These are phyloP conservation scores for Tricholoma terreum DNA, from an alignment of 768 basidiomycete species.

Conservation along the genomic window DNA sequence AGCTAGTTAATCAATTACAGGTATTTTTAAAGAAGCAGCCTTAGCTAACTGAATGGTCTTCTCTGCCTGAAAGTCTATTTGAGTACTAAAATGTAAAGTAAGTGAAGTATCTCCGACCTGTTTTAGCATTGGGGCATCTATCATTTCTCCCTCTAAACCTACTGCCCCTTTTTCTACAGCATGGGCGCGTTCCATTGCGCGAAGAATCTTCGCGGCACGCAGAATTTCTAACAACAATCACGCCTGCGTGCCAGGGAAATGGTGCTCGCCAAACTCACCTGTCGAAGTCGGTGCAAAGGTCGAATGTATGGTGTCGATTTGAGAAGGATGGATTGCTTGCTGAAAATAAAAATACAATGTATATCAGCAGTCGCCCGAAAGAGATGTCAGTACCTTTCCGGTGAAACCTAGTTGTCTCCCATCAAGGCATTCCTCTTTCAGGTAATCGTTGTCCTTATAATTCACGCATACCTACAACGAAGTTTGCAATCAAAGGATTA, in stretches of 20 bases:
- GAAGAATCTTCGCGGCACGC: constrained; percentile 71
- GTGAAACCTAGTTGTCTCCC: constrained; percentile 82
- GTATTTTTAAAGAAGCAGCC: constrained; percentile 54
- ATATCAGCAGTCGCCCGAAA: neutral
- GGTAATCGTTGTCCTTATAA: constrained; percentile 67
- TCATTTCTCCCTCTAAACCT: constrained; percentile 81
- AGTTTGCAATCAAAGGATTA: neutral
- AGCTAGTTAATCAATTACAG: constrained; percentile 14
- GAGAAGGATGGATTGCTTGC: constrained; percentile 94
- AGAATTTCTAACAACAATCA: constrained; percentile 50
- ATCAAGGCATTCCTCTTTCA: constrained; percentile 75
- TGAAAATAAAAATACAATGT: constrained; percentile 25
- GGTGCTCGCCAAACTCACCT: constrained; percentile 39
- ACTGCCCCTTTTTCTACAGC: constrained; percentile 59
- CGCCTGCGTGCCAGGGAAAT: constrained; percentile 20
- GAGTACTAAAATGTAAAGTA: neutral
- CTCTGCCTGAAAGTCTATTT: constrained; percentile 31
- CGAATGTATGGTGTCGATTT: constrained; percentile 73
- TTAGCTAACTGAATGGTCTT: constrained; percentile 50
- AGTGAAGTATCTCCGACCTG: constrained; percentile 43
- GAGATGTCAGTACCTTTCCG: constrained; percentile 62
- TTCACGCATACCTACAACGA: constrained; percentile 74
- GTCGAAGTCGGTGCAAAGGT: constrained; percentile 73
- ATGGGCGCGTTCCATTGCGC: constrained; percentile 60
- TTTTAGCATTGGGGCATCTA: constrained; percentile 89